These are phyloP conservation scores for Poteriospumella lacustris DNA, from an alignment of 108 stramenopile species.

Conservation along the genomic window DNA sequence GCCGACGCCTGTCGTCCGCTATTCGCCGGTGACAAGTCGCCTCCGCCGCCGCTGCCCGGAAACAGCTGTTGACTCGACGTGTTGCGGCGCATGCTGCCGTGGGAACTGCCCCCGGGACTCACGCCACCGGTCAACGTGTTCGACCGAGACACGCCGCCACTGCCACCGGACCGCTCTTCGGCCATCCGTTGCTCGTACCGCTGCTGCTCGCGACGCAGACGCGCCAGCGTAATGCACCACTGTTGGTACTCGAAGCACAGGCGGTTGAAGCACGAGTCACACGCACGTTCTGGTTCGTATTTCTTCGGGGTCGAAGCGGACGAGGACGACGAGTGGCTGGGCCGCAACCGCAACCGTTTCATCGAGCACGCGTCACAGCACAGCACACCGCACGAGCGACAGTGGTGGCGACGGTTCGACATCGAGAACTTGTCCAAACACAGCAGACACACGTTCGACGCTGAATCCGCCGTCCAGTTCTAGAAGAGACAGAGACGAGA, in stretches of 20 bases:
- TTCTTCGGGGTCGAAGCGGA: not conserved
- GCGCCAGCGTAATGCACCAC: not conserved
- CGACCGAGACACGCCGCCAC: not conserved
- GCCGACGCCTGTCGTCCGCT: not conserved
- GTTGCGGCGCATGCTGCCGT: too few relatives aligned
- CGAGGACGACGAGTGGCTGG: too few relatives aligned
- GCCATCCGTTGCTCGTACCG: not conserved
- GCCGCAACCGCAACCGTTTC: not conserved
- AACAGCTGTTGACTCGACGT: too few relatives aligned
- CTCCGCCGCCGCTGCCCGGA: too few relatives aligned
- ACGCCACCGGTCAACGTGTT: not conserved
- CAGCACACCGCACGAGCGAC: slow-evolving; percentile 1
- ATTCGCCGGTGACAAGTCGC: not conserved
- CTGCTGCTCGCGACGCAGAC: not conserved
- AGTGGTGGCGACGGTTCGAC: slow-evolving; percentile 11
- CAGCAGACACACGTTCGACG: slow-evolving; percentile 7
- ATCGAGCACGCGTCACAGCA: slow-evolving; percentile 19
- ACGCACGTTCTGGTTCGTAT: not conserved
- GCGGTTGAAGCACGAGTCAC: slow-evolving; percentile 20
- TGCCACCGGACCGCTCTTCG: not conserved
- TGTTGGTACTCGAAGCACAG: not conserved
- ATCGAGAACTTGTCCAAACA: slow-evolving; percentile 22
- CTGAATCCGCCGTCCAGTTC: slow-evolving; percentile 1
- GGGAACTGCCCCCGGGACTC: not conserved
- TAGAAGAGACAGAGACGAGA: not conserved